Evolutionary conservation across 768 basidiomycete species (phyloP), one percentile per base, ranked within the genome.

Genomic region (Suillus subaureus): DNA sequence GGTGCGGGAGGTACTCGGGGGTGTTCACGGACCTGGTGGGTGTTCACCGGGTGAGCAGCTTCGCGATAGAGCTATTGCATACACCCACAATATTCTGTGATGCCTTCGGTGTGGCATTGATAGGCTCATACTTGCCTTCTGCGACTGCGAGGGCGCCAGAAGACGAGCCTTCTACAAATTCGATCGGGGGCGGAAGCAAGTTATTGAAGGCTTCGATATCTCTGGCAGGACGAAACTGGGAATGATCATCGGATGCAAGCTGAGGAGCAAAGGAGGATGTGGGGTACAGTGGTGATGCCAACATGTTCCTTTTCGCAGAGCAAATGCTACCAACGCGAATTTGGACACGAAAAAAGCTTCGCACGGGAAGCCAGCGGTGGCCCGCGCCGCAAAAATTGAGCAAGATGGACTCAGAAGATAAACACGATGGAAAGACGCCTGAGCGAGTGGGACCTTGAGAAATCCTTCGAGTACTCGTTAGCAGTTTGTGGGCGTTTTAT

Each of bases 91-190:
- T 85, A 65, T 77, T 70, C 69, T 83, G 83, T 58, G 78, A 68
- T 42, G 81, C 73, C 73, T 85, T 86, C 18, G 90, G 86, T 23
- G 85, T 83, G 54, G 80, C 85, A 69, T 94, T 94, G 74, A 94
- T 92, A 33, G 93, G 89, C 68, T 91, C 87, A 73, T 93, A 94
- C 75, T 89, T 92, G 51, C 88, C 87, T 70, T 91, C 90, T 31
- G 85, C 84, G 6, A 91, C 83, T 54, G 88, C 89, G 40, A 93
- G 78, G 16, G 87, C 79, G 3, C 91, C 91, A 52, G 91, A 87
- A 16, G 92, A 93, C 4, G 92, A 93, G 26, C 92, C 92, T 74
- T 94, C 92, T 61, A 93, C 80, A 62, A 94, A 94, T 75, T 94
- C 92, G 66, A 94, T 83, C 21, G 89, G 86, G n/a, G 90, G 90